Percentiles rank a stretch among this genome's conserved stretches.
phyloP scores from a whole-genome alignment of 1,139 yeast genomes.

The Pichia sp. region DNA sequence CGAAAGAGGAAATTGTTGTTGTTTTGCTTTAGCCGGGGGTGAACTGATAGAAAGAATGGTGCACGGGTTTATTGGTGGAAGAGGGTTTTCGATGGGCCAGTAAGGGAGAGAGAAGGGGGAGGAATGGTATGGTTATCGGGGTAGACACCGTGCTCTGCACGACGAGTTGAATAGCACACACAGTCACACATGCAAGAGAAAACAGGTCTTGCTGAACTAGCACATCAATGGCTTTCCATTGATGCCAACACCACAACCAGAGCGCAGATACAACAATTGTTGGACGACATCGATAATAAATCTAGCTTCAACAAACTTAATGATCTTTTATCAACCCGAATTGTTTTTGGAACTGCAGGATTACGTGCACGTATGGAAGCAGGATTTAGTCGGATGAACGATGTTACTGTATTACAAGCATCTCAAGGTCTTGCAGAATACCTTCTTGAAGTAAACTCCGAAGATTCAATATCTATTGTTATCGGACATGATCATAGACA shows the following conservation, averaged over 20 bases:
- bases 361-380: conserved; percentile 83
- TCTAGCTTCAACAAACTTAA: conserved; percentile 36
- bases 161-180: too few relatives aligned
- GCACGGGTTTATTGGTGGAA: too few relatives aligned
- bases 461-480: conserved; percentile 46
- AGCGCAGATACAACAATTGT: conserved; percentile 49
- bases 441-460: conserved; percentile 28
- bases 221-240: conserved; percentile 26
- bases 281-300: conserved; percentile 30
- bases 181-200: too few relatives aligned
- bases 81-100: too few relatives aligned
- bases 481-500: conserved; percentile 90
- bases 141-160: too few relatives aligned
- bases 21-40: too few relatives aligned
- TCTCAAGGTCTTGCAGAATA: conserved; percentile 80
- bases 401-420: conserved; percentile 83
- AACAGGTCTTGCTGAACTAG: too few relatives aligned
- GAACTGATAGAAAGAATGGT: too few relatives aligned
- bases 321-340: conserved; percentile 47
- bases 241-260: conserved; percentile 47
- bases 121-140: too few relatives aligned
- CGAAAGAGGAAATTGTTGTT: too few relatives aligned
- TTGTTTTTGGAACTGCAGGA: conserved; percentile 93
- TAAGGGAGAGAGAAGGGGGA: too few relatives aligned
- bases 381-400: conserved; percentile 85